Evolutionary conservation across 345 rosid genomes (phyloP), one percentile per base, ranked within the genome.

Genomic region (Aethionema arabicum): DNA sequence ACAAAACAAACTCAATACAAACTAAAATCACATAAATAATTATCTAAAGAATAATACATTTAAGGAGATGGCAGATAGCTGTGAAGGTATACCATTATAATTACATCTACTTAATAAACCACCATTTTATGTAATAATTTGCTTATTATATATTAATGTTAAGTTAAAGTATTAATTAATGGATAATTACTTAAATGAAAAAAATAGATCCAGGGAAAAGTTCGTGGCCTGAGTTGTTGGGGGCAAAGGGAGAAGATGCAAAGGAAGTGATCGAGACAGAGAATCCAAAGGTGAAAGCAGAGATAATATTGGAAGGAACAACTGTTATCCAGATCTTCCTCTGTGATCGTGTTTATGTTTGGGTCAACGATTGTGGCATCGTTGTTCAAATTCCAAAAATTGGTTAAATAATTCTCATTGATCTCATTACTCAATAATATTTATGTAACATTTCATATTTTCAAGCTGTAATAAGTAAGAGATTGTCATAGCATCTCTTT

Each of bases 201-300:
- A 21, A 21, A 66, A 56, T 63, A 67, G 72, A 67, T 67, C 59
- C 65, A 8, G 72, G 59, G 2, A 67, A 58, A n/a, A 13, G 46
- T 1, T 59, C 72, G 21, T 59, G 72, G 72, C 72, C 72, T 9
- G 72, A 67, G 3, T 10, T 67, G 13, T 0, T 50, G 59, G 72
- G 1, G 2, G 13, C 59, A 42, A 50, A 42, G 51, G 65, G 72
- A 67, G 72, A 67, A 50, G 41, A 59, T 35, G 72, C 72, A 33
- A 67, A 67, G 15, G 65, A 50, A 52, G 65, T 67, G 59, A 59
- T 67, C 59, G 72, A 66, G 48, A 56, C 42, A 47, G 70, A 66
- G 41, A 67, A 67, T 32, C 72, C 72, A 0, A 67, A 58, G 51
- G 42, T 67, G 65, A 59, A 5, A 9, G 59, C 72, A 49, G 52